phyloP scores from a whole-genome alignment of 2,329 filamentous ascomycete species.

The Calycina marina region DNA sequence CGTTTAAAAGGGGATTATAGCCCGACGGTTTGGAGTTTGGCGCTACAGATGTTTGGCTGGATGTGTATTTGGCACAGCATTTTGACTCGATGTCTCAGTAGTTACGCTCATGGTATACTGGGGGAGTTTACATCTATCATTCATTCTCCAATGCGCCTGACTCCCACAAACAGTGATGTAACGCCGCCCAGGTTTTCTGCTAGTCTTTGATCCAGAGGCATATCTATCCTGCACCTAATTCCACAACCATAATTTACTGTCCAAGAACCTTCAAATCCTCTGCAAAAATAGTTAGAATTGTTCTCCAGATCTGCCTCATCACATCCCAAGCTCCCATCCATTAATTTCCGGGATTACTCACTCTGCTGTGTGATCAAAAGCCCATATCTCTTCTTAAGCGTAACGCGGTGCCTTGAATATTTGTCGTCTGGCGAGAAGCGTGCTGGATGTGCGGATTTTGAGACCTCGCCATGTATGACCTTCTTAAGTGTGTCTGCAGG shows the following conservation, averaged over 20 bases:
- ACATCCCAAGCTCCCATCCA: background rate
- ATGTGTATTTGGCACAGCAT: too few relatives aligned
- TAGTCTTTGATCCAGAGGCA: too few relatives aligned
- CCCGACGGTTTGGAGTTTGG: conserved; percentile 6
- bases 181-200: too few relatives aligned
- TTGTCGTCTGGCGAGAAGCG: conserved; percentile 98
- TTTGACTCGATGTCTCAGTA: too few relatives aligned
- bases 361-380: conserved; percentile 73
- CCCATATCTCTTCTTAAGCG: conserved; percentile 84
- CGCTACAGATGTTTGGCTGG: background rate
- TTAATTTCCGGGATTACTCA: conserved; percentile 20
- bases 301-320: conserved; percentile 14
- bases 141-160: too few relatives aligned
- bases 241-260: too few relatives aligned
- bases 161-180: too few relatives aligned
- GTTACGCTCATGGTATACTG: too few relatives aligned
- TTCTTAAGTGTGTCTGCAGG: conserved; percentile 98
- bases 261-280: conserved; percentile 30
- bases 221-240: too few relatives aligned
- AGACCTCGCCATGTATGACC: conserved; percentile 67
- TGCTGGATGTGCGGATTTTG: conserved; percentile 90
- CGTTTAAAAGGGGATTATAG: conserved; percentile 1
- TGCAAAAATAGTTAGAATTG: conserved; percentile 10
- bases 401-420: conserved; percentile 92
- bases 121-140: too few relatives aligned